A percentile compares a stretch with the other conserved stretches of the same genome.
Evolutionary conservation across 805 yeast genomes (phyloP).

Genomic region (Millerozyma acaciae): DNA sequence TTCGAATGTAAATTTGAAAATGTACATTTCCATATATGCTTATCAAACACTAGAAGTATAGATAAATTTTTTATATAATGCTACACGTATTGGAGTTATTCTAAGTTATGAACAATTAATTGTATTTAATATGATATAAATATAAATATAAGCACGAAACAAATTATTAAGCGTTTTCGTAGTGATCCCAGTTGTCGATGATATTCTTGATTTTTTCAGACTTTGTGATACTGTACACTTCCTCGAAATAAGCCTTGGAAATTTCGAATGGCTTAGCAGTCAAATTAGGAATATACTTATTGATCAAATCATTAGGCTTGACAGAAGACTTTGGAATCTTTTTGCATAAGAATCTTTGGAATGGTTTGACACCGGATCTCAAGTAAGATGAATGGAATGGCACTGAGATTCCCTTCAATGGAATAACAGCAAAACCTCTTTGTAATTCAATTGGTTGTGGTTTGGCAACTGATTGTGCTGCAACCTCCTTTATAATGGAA

Average conservation of each 20-base stretch:
- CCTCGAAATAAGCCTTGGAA: conserved; percentile 95
- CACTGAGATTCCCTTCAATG: conserved; percentile 97
- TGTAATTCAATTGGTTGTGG: conserved; percentile 96
- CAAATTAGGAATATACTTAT: conserved; percentile 96
- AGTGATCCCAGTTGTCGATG: conserved; percentile 93
- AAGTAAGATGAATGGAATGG: conserved; percentile 99
- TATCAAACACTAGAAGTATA: no score
- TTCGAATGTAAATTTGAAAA: no score
- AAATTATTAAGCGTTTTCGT: conserved; percentile 46
- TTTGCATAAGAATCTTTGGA: conserved; percentile 95
- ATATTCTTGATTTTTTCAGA: conserved; percentile 87
- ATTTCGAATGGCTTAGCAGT: conserved; percentile 97
- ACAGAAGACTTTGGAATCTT: conserved; percentile 93
- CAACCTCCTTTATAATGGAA: conserved; percentile 83
- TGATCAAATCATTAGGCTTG: conserved; percentile 87
- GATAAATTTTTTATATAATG: no score
- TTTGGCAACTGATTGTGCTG: conserved; percentile 77
- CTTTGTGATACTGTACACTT: conserved; percentile 86
- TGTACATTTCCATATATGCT: no score
- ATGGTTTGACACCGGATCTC: conserved; percentile 98
- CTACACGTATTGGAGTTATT: no score
- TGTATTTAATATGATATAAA: conserved; percentile 1
- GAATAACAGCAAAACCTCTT: conserved; percentile 98
- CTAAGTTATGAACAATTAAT: no score
- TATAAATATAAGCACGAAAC: background rate